These are phyloP conservation scores for Zygosaccharomyces sapae DNA, from an alignment of 1,139 yeast genomes.

Conservation along the genomic window DNA sequence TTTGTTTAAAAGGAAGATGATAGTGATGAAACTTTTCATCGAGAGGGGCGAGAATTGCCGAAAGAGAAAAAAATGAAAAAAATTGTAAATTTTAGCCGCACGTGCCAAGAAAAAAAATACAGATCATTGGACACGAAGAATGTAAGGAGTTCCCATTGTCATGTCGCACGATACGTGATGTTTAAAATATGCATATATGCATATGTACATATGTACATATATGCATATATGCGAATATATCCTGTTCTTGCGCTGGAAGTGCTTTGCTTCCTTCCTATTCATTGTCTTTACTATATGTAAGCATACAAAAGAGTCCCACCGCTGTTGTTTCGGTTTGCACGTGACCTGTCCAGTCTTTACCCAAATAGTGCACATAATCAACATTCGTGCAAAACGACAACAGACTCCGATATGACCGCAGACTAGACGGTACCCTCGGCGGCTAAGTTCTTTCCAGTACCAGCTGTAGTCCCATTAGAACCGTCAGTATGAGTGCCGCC, in stretches of 20 bases:
- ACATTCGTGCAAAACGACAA: background rate
- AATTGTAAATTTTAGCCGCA: background rate
- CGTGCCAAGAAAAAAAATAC: background rate
- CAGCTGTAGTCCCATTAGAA: background rate
- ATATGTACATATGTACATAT: too few relatives aligned
- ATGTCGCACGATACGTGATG: background rate
- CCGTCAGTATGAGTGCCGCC: background rate
- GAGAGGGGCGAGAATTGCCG: background rate
- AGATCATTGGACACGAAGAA: background rate
- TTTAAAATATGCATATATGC: too few relatives aligned
- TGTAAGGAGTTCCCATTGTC: background rate
- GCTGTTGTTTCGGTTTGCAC: too few relatives aligned
- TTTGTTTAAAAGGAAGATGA: background rate
- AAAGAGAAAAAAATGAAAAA: background rate
- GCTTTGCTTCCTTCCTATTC: too few relatives aligned
- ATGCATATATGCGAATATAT: too few relatives aligned
- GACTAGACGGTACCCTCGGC: slow-evolving; percentile 2
- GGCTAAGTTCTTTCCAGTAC: slow-evolving; percentile 3
- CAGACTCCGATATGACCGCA: background rate
- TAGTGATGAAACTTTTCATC: background rate
- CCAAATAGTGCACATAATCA: background rate
- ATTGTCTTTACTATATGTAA: too few relatives aligned
- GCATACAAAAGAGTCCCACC: too few relatives aligned
- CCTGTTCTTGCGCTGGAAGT: too few relatives aligned
- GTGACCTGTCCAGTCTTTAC: background rate